Evolutionary conservation across 2,329 filamentous ascomycete genomes (phyloP).

Genomic region (Pseudogymnoascus sp.): DNA sequence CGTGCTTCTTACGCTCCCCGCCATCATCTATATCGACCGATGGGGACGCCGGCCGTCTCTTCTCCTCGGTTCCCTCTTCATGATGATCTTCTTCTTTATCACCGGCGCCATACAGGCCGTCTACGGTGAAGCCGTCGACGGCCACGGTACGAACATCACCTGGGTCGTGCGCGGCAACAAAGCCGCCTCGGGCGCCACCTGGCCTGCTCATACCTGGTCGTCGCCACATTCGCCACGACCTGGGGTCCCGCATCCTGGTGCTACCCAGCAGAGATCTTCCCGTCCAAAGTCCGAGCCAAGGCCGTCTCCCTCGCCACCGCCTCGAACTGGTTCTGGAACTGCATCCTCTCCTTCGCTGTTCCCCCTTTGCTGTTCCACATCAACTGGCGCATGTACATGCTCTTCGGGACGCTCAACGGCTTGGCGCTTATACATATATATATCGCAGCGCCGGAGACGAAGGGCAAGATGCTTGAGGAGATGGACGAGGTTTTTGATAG

Average conservation of each 20-base stretch:
- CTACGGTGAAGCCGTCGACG: constrained; percentile 46
- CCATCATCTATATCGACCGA: constrained; percentile 66
- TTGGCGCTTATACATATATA: constrained; percentile 63
- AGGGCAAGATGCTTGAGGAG: constrained; percentile 69
- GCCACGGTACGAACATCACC: constrained; percentile 40
- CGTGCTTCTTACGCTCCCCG: constrained; percentile 69
- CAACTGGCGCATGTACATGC: constrained; percentile 62
- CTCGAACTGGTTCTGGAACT: constrained; percentile 72
- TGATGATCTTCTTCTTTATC: constrained; percentile 57
- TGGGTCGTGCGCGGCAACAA: constrained; percentile 50
- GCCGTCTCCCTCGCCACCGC: constrained; percentile 68
- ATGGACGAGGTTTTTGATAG: constrained; percentile 67
- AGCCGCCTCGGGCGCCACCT: constrained; percentile 54
- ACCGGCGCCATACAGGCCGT: constrained; percentile 56
- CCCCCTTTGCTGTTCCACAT: constrained; percentile 47
- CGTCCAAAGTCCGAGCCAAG: constrained; percentile 63
- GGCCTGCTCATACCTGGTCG: constrained; percentile 66
- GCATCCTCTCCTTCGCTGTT: constrained; percentile 50
- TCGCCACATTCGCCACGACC: constrained; percentile 60
- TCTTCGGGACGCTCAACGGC: constrained; percentile 68
- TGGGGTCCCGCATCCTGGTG: constrained; percentile 46
- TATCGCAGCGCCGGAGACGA: constrained; percentile 61
- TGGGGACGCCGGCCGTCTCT: constrained; percentile 67
- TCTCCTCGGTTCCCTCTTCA: constrained; percentile 57
- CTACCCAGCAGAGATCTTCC: constrained; percentile 63